Evolutionary conservation across 2,329 filamentous ascomycete species (phyloP), one percentile per base, ranked within the genome.

Genomic region (Colletotrichum acutatum): DNA sequence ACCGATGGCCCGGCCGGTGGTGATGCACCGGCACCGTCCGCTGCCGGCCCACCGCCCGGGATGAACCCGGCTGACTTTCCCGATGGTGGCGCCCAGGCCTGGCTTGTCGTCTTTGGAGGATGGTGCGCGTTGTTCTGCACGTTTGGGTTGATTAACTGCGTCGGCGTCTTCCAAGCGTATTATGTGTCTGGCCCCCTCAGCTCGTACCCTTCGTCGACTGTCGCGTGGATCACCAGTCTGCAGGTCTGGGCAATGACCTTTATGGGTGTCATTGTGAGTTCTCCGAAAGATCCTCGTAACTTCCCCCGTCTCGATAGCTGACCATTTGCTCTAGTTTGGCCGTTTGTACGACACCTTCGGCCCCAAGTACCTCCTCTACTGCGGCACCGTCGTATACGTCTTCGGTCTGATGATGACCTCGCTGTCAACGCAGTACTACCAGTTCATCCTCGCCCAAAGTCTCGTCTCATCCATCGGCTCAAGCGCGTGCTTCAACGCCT

Each of bases 331-430:
- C 42, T 0, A 80, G 70, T 90, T 84, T 63, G 92, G 93, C 1
- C 89, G 88, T 53, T 59, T 92, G 12, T 93, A 89, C 76, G 92
- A 94, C 79, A 88, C 85, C 74, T 89, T 90, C 75, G 92, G 92
- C 1, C 90, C 92, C 0, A 85, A 86, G 52, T 88, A 84, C 71
- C 82, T 94, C 4, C 82, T 92, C 16, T 74, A 87, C 22, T 76
- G 81, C 64, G 90, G 90, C 34, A 86, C 86, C 5, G 76, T 91
- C 71, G 79, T 88, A 70, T 89, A 91, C 79, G 84, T 93, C 74
- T 88, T 93, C 58, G 88, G 90, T 28, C 80, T 93, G 22, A 92
- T 93, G 89, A 91, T 93, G 90, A 85, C 87, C 0, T 89, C 87
- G 19, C 81, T 93, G 11, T 82, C 82, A 5, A 79, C 75, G 2